Base-by-base conservation (phyloP, 2,329 filamentous ascomycete genomes). In the Macrophomina pseudophaseolina region DNA sequence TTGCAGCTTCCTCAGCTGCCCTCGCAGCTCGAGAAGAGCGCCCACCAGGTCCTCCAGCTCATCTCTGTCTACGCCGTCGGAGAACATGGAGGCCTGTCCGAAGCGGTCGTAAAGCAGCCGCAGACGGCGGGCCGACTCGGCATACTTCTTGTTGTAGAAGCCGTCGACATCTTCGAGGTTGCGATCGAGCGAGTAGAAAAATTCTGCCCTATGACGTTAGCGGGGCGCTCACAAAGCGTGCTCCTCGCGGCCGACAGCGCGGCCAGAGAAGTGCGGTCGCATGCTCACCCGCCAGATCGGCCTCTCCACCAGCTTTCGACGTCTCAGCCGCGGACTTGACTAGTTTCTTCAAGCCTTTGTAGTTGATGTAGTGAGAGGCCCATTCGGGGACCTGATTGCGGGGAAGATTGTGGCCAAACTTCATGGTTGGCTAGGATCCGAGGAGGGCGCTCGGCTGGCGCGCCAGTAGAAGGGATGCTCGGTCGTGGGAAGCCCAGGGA, bases 71-170 rank as follows among this genome's bases (percentile, higher is more conserved):
- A 97, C 86, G 67, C 87, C 87, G 68, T 91, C 86, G 38, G 89
- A 85, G 63, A 88, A 82, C 66, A 93, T 90, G 64, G 89, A 85
- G 12, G 87, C 86, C 69, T 88, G 86, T 70, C 93, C 94, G 83
- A 97, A 97, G 70, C 93, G 89, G 71, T 95, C 92, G 78, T 96
- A 90, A 32, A 98, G 85, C 14, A 97, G 86, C 72, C 92, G 93
- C 71, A 98, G 83, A 42, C 94, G 90, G 68, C 95, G 90, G 44
- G 90, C 89, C 69, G 90, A 90, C 73, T 98, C 94, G 69, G 88
- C 86, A 75, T 93, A 93, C 78, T 97, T 97, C 78, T 94, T 96
- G 82, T 97, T 97, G 84, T 97, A 98, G 80, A 99, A 98, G 62
- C 88, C 87, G 79, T 97, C 93, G 78, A 99, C 94, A 80, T 97